Evolutionary conservation across 2,329 filamentous ascomycete species (phyloP), one percentile per base, ranked within the genome.

Genomic region (Calonectria leucothoes): DNA sequence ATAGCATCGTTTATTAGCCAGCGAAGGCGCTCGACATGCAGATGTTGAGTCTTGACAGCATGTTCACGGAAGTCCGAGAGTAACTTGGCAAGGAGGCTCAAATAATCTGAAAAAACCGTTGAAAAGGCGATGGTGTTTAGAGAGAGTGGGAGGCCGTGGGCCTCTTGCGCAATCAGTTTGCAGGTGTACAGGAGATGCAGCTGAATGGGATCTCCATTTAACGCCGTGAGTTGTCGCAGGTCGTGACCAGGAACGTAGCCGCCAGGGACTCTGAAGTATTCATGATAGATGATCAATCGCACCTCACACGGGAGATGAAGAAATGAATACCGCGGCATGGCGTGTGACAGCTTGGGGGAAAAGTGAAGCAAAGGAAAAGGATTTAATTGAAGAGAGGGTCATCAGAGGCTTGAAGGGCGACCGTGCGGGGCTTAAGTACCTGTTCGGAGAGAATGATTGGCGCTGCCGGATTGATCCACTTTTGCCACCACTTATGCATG

Each of bases 101-200:
- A n/a, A 29, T 61, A 59, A 6, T 75, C 59, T 0, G 71, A 71
- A 12, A 70, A 70, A 0, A 68, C 12, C 0, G 77, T 78, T 1
- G 69, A 76, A 49, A 78, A 77, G 7, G 67, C 20, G 2, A 77
- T 55, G 0, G 67, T 49, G 10, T 78, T 78, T 17, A 71, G 11
- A 0, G 4, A 2, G 0, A 78, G 12, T 1, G 75, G 64, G 3
- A 78, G 33, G 1, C 23, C 1, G 1, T 17, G 31, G 0, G 70
- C 70, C 6, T 78, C 77, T 0, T 68, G 27, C 2, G 72, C 70
- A 10, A 78, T 64, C 0, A 37, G 66, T 15, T 64, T 70, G 51
- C 77, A 78, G 2, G 72, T 76, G 49, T 69, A 77, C n/a, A 71
- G 23, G 8, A 78, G 77, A 20, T 69, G 51, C 0, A 78, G 70